Percentiles rank a stretch among this genome's conserved stretches.
phyloP scores from a whole-genome alignment of 768 basidiomycete genomes.

The Hypholoma sublateritium region DNA sequence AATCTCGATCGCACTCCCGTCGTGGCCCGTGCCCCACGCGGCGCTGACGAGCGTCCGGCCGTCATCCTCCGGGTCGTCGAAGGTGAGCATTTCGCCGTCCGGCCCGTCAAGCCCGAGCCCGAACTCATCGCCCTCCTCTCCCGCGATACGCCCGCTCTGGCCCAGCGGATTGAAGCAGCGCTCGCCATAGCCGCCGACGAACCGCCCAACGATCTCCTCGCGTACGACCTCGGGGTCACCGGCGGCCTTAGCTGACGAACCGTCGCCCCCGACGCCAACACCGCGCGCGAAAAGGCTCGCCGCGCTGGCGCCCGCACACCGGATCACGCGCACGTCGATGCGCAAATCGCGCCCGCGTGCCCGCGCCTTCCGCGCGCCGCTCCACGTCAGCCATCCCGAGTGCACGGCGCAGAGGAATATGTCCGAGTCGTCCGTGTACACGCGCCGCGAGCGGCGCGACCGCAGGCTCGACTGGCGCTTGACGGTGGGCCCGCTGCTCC shows the following conservation, averaged over 20 bases:
- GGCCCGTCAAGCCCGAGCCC: conserved; percentile 11
- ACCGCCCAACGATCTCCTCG: conserved; percentile 46
- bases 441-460: conserved; percentile 39
- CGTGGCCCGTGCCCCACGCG: conserved; percentile 78
- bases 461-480: conserved; percentile 18
- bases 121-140: conserved; percentile 19
- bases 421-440: conserved; percentile 81
- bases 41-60: conserved; percentile 63
- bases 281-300: conserved; percentile 25
- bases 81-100: conserved; percentile 9
- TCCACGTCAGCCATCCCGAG: conserved; percentile 56
- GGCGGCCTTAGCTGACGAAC: conserved; percentile 4
- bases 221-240: conserved; percentile 24
- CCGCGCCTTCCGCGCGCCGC: conserved; percentile 38
- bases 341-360: conserved; percentile 37
- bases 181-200: conserved; percentile 47
- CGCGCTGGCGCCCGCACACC: conserved; percentile 33
- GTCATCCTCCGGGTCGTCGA: conserved; percentile 48
- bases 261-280: conserved; percentile 4
- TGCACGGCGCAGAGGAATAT: conserved; percentile 69
- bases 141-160: conserved; percentile 19
- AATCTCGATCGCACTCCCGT: conserved; percentile 76
- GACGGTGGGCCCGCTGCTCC: neutral
- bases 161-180: conserved; percentile 31
- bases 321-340: conserved; percentile 39